Evolutionary conservation across 768 basidiomycete species (phyloP), one percentile per base, ranked within the genome.

Genomic region (Amanita pseudoporphyria): DNA sequence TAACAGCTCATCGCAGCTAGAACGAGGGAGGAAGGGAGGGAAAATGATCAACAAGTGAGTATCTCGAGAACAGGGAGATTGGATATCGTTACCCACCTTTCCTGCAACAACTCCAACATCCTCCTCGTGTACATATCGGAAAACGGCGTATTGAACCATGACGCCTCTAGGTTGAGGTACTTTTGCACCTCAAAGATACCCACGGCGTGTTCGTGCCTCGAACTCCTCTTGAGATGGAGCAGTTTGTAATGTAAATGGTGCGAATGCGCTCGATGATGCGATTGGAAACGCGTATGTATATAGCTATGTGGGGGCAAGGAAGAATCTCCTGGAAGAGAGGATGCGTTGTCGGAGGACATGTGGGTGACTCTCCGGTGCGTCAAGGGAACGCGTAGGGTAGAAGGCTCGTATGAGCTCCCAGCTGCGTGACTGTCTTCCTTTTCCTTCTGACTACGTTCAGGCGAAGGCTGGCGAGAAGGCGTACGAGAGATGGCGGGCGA

Each of bases 101-200:
- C 63, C 9, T 65, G 61, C 40, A 87, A 55, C 18, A 83, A 63
- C 24, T 61, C 60, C 5, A 69, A 70, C 21, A 72, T 70, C 47
- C 64, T 63, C 36, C 65, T 64, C 4, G 73, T 73, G 45, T 73
- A 69, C 14, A 61, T 60, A 13, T 69, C 69, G 2, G 67, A 64
- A 49, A 72, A 60, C 1, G 77, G 78, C 52, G 82, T 78, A 28
- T 65, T 61, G 31, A 81, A 61, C 33, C 74, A 63, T 26, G 64
- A 74, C 22, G 76, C 72, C 58, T 87, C 84, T 2, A 87, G 66
- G 53, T 86, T 77, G 50, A 86, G 66, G 59, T 86, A 87, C 24
- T 77, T 64, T 56, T 85, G 79, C 2, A 76, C 77, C 65, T 87
- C 85, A 52, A 87, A 87, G 12, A 84, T 78, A 1, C 83, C 86